These are phyloP conservation scores for Nannochloropsis salina DNA, from an alignment of 108 stramenopile species.

Conservation along the genomic window DNA sequence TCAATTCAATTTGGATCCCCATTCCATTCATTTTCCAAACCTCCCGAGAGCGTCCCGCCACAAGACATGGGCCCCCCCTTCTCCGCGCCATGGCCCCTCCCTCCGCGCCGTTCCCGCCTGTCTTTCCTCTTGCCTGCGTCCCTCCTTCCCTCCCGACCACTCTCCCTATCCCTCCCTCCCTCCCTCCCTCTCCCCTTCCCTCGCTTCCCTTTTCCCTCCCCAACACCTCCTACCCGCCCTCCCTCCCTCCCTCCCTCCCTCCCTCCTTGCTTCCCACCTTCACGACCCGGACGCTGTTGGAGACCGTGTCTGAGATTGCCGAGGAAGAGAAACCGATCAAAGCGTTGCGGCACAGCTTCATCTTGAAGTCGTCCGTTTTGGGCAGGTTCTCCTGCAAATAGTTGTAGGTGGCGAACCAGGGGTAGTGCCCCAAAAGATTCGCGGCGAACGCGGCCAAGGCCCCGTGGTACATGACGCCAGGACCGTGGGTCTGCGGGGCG, in stretches of 20 bases:
- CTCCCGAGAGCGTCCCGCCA: too few species aligned
- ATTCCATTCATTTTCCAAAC: too few species aligned
- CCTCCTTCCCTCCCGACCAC: too few species aligned
- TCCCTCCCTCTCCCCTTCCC: too few species aligned
- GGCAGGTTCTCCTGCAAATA: conserved; percentile 80
- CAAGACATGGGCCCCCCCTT: too few species aligned
- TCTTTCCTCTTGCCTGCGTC: too few species aligned
- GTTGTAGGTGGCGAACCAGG: conserved; percentile 91
- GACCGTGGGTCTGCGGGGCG: conserved; percentile 51
- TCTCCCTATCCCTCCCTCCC: too few species aligned
- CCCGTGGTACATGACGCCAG: conserved; percentile 82
- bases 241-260: conserved; percentile 2
- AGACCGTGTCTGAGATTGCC: conserved; percentile 84
- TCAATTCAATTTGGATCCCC: too few species aligned
- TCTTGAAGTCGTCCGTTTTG: conserved; percentile 67
- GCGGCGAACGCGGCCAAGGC: conserved; percentile 83
- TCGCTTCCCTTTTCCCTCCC: too few species aligned
- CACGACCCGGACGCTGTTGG: conserved; percentile 93
- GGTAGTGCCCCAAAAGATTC: conserved; percentile 94
- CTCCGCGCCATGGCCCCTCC: too few species aligned
- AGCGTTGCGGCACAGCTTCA: conserved; percentile 79
- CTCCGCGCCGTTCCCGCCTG: too few species aligned
- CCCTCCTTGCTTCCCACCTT: conserved; percentile 60
- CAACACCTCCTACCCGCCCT: neutral
- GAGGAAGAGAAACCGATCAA: conserved; percentile 84